These are phyloP conservation scores for Beauveria medogensis DNA, from an alignment of 2,329 filamentous ascomycete species.

Conservation along the genomic window DNA sequence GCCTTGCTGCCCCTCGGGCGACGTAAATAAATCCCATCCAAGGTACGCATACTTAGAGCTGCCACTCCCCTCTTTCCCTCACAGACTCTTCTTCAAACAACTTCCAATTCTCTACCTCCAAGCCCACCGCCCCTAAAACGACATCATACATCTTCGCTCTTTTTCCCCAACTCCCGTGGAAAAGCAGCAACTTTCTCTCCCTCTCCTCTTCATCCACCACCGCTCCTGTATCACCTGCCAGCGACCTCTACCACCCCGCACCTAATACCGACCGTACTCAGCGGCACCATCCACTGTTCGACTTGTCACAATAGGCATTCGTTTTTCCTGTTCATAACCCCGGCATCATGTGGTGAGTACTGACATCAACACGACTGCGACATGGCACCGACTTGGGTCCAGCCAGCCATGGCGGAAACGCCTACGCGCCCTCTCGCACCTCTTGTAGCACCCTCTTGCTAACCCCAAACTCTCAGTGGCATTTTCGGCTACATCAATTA, in stretches of 20 bases:
- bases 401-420: neutral
- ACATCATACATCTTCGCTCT: neutral
- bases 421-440: neutral
- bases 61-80: constrained; percentile 2
- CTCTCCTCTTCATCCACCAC: neutral
- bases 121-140: neutral
- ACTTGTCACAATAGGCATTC: neutral
- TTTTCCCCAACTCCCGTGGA: neutral
- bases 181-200: neutral
- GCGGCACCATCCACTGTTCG: constrained; percentile 1
- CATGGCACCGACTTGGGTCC: neutral
- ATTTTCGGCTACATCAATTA: constrained; percentile 99
- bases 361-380: neutral
- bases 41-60: neutral
- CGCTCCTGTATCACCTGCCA: neutral
- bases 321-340: neutral
- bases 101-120: neutral
- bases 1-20: neutral
- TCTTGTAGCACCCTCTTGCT: constrained; percentile 15
- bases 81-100: neutral
- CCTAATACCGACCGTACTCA: neutral
- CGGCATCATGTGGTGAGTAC: constrained; percentile 6
- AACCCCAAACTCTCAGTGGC: constrained; percentile 49
- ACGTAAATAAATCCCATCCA: neutral
- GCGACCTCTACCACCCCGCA: neutral